Evolutionary conservation across 2,329 filamentous ascomycete species (phyloP).

Genomic region (Cercospora zeina): DNA sequence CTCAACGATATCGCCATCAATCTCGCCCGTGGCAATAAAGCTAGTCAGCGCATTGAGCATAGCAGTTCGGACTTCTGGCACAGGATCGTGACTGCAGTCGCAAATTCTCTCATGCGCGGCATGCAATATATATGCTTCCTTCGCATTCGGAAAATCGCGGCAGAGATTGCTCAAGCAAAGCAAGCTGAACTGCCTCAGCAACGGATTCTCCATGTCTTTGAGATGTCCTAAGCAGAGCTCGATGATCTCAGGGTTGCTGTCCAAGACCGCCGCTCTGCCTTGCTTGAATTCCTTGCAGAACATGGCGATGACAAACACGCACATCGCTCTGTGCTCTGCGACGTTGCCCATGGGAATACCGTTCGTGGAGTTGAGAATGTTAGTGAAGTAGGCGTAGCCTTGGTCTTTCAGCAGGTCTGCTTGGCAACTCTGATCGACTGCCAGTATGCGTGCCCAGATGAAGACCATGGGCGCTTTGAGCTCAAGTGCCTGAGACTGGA

Average conservation of each 20-base stretch:
- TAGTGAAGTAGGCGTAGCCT: constrained; percentile 94
- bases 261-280: constrained; percentile 87
- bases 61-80: constrained; percentile 87
- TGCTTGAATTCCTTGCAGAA: constrained; percentile 94
- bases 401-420: constrained; percentile 94
- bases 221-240: constrained; percentile 82
- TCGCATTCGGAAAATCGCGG: constrained; percentile 86
- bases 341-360: constrained; percentile 80
- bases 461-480: constrained; percentile 99
- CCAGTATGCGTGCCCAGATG: constrained; percentile 95
- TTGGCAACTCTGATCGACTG: constrained; percentile 92
- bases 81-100: constrained; percentile 77
- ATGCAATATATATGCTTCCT: constrained; percentile 91
- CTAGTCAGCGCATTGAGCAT: constrained; percentile 92
- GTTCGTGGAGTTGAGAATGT: constrained; percentile 74
- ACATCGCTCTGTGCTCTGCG: constrained; percentile 97
- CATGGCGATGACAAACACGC: constrained; percentile 94
- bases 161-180: constrained; percentile 94
- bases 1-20: constrained; percentile 23
- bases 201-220: constrained; percentile 78
- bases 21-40: constrained; percentile 76
- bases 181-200: constrained; percentile 93
- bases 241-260: constrained; percentile 84
- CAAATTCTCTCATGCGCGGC: constrained; percentile 80
- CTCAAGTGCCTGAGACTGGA: constrained; percentile 92